Evolutionary conservation across 495 filamentous ascomycete species (phyloP).

Genomic region (Stereocaulon alpinum): DNA sequence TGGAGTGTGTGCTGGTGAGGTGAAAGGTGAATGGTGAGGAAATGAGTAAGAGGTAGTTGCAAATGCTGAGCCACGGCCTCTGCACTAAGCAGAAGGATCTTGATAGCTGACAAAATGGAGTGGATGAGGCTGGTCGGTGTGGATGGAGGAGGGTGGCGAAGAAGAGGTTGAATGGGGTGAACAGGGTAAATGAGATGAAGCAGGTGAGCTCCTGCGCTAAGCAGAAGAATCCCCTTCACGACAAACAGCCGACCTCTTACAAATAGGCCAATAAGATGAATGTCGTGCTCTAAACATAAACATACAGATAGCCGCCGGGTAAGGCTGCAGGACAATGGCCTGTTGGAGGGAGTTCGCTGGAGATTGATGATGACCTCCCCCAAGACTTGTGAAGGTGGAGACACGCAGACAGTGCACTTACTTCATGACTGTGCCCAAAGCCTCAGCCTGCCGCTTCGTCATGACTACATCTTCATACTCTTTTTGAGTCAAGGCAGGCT

Average conservation of each 20-base stretch:
- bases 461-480: constrained; percentile 17
- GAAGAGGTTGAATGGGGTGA: no score
- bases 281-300: not conserved
- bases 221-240: no score
- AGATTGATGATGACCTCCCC: not conserved
- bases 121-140: no score
- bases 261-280: no score
- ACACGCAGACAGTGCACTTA: not conserved
- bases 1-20: no score
- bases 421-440: not conserved
- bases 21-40: not conserved
- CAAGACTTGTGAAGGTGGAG: not conserved
- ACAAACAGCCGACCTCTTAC: not conserved
- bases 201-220: no score
- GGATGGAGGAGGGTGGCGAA: no score
- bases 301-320: not conserved
- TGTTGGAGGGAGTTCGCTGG: not conserved
- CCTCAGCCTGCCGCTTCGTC: constrained; percentile 6
- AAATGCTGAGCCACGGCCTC: not conserved
- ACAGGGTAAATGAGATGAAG: no score
- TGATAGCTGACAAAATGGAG: not conserved
- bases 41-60: not conserved
- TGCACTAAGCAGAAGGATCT: not conserved
- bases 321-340: not conserved
- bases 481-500: constrained; percentile 15